phyloP scores from a whole-genome alignment of 345 rosid species.

The Sonneratia alba region DNA sequence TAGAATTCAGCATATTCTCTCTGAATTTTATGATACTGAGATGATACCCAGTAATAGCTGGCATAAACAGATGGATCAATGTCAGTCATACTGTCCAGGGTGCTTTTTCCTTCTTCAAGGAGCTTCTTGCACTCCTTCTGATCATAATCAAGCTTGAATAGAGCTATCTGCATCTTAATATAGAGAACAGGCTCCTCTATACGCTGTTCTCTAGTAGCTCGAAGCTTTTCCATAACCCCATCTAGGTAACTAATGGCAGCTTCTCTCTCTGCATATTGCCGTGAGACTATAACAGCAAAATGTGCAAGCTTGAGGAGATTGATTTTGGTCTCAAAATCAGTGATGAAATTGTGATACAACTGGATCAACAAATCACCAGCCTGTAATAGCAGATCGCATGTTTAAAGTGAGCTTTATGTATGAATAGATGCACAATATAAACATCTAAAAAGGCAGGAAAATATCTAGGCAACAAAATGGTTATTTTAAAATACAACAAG shows the following conservation, averaged over 20 bases:
- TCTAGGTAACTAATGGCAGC: slow-evolving; percentile 82
- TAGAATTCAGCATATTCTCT: slow-evolving; percentile 93
- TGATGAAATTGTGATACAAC: slow-evolving; percentile 81
- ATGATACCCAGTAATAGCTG: slow-evolving; percentile 87
- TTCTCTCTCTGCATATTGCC: slow-evolving; percentile 87
- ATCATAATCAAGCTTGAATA: slow-evolving; percentile 81
- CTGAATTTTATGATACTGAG: slow-evolving; percentile 68
- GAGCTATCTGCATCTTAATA: slow-evolving; percentile 77
- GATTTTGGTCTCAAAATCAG: slow-evolving; percentile 96
- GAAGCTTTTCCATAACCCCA: slow-evolving; percentile 80
- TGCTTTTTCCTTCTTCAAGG: slow-evolving; percentile 81
- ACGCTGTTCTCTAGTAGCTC: slow-evolving; percentile 62
- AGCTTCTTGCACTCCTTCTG: slow-evolving; percentile 83
- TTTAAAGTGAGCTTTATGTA: no score
- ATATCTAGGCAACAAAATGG: no score
- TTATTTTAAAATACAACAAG: no score
- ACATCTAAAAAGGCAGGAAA: no score
- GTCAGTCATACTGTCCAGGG: slow-evolving; percentile 91
- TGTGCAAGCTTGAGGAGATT: slow-evolving; percentile 98
- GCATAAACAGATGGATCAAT: slow-evolving; percentile 95
- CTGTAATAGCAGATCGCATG: slow-evolving; percentile 25
- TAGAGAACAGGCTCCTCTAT: slow-evolving; percentile 83
- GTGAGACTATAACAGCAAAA: slow-evolving; percentile 83
- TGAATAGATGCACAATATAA: no score
- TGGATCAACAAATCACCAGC: slow-evolving; percentile 91